Conservation (phyloP, 495 filamentous ascomycete species). For the Hyaloscypha bicolor region DNA sequence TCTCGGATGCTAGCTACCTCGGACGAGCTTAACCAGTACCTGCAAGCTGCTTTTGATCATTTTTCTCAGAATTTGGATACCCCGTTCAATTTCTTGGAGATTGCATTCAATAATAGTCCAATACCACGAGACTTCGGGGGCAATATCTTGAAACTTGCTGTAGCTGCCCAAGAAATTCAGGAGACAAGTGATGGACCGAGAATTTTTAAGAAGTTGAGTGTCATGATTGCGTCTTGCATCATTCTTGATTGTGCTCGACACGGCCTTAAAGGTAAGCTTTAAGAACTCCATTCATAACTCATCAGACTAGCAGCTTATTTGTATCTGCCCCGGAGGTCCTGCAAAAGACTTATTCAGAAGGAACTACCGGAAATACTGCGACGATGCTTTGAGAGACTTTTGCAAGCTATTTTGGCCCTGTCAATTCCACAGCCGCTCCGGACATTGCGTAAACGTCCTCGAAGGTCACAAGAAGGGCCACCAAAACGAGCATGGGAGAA, state of each 20-base stretch:
- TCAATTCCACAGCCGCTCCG: too few relatives aligned
- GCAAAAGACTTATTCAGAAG: too few relatives aligned
- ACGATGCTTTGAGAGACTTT: too few relatives aligned
- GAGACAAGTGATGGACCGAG: slow-evolving; percentile 30
- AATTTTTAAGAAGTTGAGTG: slow-evolving; percentile 40
- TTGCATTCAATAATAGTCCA: slow-evolving; percentile 39
- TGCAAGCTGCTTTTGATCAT: slow-evolving; percentile 41
- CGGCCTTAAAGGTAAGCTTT: slow-evolving; percentile 40
- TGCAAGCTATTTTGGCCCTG: too few relatives aligned
- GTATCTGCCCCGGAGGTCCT: background rate
- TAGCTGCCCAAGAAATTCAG: slow-evolving; percentile 18
- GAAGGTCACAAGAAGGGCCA: too few relatives aligned
- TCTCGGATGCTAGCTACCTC: slow-evolving; percentile 36
- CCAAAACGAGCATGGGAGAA: too few relatives aligned
- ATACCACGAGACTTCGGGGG: slow-evolving; percentile 41
- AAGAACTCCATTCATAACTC: background rate
- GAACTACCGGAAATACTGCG: too few relatives aligned
- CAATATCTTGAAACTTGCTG: slow-evolving; percentile 37
- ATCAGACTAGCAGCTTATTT: slow-evolving; percentile 6
- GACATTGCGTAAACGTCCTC: too few relatives aligned
- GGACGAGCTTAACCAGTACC: slow-evolving; percentile 39
- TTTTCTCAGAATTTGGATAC: slow-evolving; percentile 36
- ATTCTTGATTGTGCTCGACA: slow-evolving; percentile 54
- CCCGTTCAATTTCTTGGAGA: slow-evolving; percentile 46
- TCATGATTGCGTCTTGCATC: slow-evolving; percentile 56